phyloP scores from a whole-genome alignment of 345 rosid species.

The Salix purpurea region DNA sequence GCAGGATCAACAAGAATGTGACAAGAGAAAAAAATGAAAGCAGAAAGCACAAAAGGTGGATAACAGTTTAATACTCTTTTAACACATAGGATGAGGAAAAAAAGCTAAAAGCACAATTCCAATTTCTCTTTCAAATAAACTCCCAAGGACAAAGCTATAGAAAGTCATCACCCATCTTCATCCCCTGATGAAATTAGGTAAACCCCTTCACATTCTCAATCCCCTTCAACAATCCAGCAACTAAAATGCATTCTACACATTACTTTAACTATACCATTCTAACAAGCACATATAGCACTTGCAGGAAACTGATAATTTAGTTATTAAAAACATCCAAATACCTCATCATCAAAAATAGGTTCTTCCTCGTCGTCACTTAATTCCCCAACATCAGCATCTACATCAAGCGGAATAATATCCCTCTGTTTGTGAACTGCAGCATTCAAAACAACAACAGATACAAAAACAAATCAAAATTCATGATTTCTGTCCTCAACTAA shows the following conservation, averaged over 20 bases:
- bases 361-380: constrained; percentile 67
- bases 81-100: not conserved
- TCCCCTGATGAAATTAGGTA: no score
- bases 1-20: not conserved
- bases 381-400: constrained; percentile 52
- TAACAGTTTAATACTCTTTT: not conserved
- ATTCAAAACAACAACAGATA: not conserved
- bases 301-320: not conserved
- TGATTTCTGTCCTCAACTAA: not conserved
- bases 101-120: not conserved
- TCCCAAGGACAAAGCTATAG: no score
- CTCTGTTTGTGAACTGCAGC: constrained; percentile 79
- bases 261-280: not conserved
- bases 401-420: constrained; percentile 65
- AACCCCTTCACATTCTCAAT: no score
- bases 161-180: no score
- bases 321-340: not conserved
- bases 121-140: no score
- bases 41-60: not conserved
- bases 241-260: not conserved
- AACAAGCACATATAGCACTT: not conserved
- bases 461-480: not conserved
- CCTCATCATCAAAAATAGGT: constrained; percentile 56
- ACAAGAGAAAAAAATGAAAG: no score
- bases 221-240: not conserved